Evolutionary conservation across 257 asterid genomes (phyloP).

Genomic region (Forsythia suspensa): DNA sequence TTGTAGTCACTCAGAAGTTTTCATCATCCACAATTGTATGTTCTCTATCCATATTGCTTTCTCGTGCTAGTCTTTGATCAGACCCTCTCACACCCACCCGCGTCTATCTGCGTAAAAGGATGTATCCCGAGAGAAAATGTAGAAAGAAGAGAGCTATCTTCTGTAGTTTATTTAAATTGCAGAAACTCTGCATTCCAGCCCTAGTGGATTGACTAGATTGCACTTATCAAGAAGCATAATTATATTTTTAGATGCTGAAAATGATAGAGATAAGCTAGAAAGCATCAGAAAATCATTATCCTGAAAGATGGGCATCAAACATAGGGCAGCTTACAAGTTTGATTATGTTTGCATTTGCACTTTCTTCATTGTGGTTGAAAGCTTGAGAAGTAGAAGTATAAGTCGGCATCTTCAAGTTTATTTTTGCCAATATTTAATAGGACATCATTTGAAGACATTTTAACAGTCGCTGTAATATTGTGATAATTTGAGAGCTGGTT

Average conservation of each 20-base stretch:
- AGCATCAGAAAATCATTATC: not conserved
- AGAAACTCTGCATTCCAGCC: not conserved
- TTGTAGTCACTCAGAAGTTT: constrained; percentile 72
- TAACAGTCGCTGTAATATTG: not conserved
- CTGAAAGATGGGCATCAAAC: not conserved
- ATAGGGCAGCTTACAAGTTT: not conserved
- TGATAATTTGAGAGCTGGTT: not conserved
- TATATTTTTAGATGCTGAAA: not conserved
- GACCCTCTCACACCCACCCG: not conserved
- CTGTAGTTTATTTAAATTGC: not conserved
- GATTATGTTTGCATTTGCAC: not conserved
- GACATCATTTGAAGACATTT: not conserved
- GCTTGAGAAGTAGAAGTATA: not conserved
- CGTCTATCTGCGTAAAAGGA: constrained; percentile 4
- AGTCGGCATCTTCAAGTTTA: not conserved
- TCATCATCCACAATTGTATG: constrained; percentile 65
- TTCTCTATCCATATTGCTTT: constrained; percentile 24
- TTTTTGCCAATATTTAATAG: not conserved
- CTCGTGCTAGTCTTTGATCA: constrained; percentile 15
- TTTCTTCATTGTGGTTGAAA: not conserved
- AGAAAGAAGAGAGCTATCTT: not conserved
- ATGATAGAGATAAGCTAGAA: not conserved
- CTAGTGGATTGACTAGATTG: not conserved
- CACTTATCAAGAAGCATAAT: not conserved
- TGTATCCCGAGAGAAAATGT: not conserved